These are phyloP conservation scores for Fusarium staphyleae DNA, from an alignment of 2,329 filamentous ascomycete genomes.

Conservation along the genomic window DNA sequence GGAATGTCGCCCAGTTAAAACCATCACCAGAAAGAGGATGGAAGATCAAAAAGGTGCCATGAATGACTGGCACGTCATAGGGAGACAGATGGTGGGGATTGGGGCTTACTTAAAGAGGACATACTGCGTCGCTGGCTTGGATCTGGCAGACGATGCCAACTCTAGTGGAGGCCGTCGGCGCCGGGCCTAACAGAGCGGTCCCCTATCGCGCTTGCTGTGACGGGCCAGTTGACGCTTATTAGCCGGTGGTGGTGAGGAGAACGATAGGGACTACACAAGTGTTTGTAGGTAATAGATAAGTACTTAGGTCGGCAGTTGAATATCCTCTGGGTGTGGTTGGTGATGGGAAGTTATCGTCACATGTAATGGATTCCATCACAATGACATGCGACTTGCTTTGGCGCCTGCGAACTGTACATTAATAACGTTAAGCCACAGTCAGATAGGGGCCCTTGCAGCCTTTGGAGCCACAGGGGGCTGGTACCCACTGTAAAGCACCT, in stretches of 20 bases:
- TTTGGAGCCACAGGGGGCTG: constrained; percentile 26
- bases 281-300: too few relatives aligned
- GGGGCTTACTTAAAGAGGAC: constrained; percentile 44
- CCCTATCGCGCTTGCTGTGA: neutral
- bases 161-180: constrained; percentile 31
- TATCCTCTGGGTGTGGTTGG: neutral
- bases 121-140: constrained; percentile 29
- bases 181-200: neutral
- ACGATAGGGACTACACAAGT: too few relatives aligned
- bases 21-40: constrained; percentile 3
- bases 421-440: too few relatives aligned
- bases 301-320: too few relatives aligned
- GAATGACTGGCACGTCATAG: constrained; percentile 29
- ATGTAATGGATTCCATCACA: constrained; percentile 20
- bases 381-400: neutral
- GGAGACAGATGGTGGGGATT: constrained; percentile 26
- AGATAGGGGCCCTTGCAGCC: neutral
- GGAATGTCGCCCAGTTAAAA: neutral
- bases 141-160: constrained; percentile 30
- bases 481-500: neutral
- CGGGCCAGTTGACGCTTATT: too few relatives aligned
- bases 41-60: neutral
- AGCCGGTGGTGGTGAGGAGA: too few relatives aligned
- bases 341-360: constrained; percentile 26
- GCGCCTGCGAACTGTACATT: constrained; percentile 3